Percentiles rank a stretch among this genome's conserved stretches.
Evolutionary conservation across 2,329 filamentous ascomycete species (phyloP).

Genomic region (Karstenula rhodostoma): DNA sequence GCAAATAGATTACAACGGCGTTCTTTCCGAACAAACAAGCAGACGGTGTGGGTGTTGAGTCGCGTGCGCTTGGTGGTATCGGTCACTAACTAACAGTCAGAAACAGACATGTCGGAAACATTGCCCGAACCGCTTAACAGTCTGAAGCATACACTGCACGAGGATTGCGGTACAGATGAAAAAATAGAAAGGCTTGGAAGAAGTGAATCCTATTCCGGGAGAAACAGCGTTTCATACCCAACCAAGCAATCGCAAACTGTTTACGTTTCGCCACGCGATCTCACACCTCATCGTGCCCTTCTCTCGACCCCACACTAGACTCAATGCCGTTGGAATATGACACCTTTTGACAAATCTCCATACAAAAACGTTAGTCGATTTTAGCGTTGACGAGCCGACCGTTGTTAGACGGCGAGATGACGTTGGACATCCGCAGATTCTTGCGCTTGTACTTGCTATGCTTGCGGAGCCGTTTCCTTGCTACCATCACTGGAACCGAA

Average conservation of each 20-base stretch:
- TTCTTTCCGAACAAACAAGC: not conserved
- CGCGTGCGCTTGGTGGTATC: conserved; percentile 3
- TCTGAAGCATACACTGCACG: conserved; percentile 31
- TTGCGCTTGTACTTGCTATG: conserved; percentile 81
- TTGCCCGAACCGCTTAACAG: conserved; percentile 3
- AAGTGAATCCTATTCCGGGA: conserved; percentile 20
- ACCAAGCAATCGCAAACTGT: conserved; percentile 41
- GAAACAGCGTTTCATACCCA: conserved; percentile 33
- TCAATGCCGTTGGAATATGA: conserved; percentile 27
- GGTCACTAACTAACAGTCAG: conserved; percentile 15
- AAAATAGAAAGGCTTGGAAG: conserved; percentile 22
- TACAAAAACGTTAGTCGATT: conserved; percentile 65
- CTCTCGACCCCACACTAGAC: conserved; percentile 13
- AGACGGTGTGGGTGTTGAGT: not conserved
- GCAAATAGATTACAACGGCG: not conserved
- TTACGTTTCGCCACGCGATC: conserved; percentile 42
- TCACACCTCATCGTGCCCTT: conserved; percentile 21
- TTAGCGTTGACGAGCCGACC: conserved; percentile 75
- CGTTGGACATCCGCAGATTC: conserved; percentile 79
- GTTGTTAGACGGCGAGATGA: conserved; percentile 73
- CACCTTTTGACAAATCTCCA: conserved; percentile 46
- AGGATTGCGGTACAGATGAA: conserved; percentile 19
- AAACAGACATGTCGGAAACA: conserved; percentile 19
- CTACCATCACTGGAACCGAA: conserved; percentile 97
- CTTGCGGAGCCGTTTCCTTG: conserved; percentile 86